Evolutionary conservation across 257 asterid genomes (phyloP), one percentile per base, ranked within the genome.

Genomic region (Leonotis leonurus): DNA sequence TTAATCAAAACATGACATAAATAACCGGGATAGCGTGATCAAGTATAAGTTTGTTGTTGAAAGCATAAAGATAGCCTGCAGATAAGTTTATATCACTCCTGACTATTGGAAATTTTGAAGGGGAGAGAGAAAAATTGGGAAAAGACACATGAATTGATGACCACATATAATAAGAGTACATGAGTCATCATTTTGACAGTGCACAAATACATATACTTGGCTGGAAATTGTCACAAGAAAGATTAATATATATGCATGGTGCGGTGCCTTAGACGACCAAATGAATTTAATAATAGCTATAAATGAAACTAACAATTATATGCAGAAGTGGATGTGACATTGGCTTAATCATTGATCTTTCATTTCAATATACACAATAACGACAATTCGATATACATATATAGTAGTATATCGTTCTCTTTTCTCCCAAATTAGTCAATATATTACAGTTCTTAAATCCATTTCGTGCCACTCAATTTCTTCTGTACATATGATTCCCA

Each of bases 321-420:
- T 40, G 9, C 53, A 16, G 70, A 70, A 63, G 56, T 33, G 45
- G 66, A 70, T 56, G 75, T 62, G 70, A 63, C 70, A 45, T 46
- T 36, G 29, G 18, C 17, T 70, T 55, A 70, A 70, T 70, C 54
- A 63, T 70, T 70, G 70, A 32, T 11, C 60, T 62, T 62, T 56
- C 65, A 51, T 52, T 41, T 61, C 37, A 29, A 21, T 41, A 27
- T 27, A n/a, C 5, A 10, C 45, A 69, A 69, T 49, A 53, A 60
- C 41, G 68, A 51, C 68, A 70, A 45, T 25, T 8, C 60, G 12
- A 30, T 49, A 22, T 17, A 29, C 33, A 2, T 0, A 29, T 0
- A 7, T 4, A 29, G 33, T 29, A 29, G 2, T 7, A 48, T 48
- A n/a, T 46, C 11, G 35, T 35, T 35, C 46, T 62, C 10, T 35